A percentile compares a stretch with the other conserved stretches of the same genome.
phyloP scores from a whole-genome alignment of 371 early-diverging fungal species.

The Apophysomyces trapeziformis region DNA sequence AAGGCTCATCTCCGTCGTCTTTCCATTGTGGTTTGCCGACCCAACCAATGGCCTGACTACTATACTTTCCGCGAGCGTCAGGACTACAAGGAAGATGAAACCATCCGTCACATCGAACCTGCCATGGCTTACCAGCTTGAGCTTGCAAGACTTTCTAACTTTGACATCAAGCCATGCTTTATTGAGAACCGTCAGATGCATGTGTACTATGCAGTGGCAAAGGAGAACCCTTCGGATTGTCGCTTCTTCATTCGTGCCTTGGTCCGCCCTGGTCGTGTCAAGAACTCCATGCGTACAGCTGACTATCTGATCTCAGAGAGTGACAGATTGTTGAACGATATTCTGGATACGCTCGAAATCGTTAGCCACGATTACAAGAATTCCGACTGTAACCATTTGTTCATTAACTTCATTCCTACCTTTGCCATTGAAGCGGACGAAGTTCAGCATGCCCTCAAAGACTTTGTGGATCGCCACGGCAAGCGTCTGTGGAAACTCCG shows the following conservation, averaged over 20 bases:
- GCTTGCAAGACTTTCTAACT: slow-evolving; percentile 90
- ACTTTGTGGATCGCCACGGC: slow-evolving; percentile 93
- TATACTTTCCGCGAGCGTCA: slow-evolving; percentile 94
- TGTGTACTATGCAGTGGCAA: slow-evolving; percentile 94
- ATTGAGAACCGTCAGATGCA: slow-evolving; percentile 93
- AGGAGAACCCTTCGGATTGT: slow-evolving; percentile 91
- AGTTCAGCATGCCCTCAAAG: slow-evolving; percentile 84
- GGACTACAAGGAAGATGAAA: slow-evolving; percentile 88
- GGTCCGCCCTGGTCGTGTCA: slow-evolving; percentile 89
- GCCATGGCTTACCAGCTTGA: slow-evolving; percentile 97
- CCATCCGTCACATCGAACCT: slow-evolving; percentile 97
- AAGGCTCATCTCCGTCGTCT: slow-evolving; percentile 85
- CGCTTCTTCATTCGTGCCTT: slow-evolving; percentile 98
- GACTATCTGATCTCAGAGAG: slow-evolving; percentile 95
- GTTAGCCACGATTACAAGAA: slow-evolving; percentile 87
- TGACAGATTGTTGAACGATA: slow-evolving; percentile 89
- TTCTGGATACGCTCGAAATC: slow-evolving; percentile 93
- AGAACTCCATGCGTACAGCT: slow-evolving; percentile 80
- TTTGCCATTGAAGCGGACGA: slow-evolving; percentile 88
- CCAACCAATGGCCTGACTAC: slow-evolving; percentile 86
- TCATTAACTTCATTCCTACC: slow-evolving; percentile 96
- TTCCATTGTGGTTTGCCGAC: slow-evolving; percentile 87
- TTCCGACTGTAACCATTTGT: slow-evolving; percentile 97
- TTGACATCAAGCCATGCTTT: slow-evolving; percentile 94
- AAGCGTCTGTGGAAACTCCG: slow-evolving; percentile 94